phyloP scores from a whole-genome alignment of 73 alveolate species.

The Paramecium tetraurelia region DNA sequence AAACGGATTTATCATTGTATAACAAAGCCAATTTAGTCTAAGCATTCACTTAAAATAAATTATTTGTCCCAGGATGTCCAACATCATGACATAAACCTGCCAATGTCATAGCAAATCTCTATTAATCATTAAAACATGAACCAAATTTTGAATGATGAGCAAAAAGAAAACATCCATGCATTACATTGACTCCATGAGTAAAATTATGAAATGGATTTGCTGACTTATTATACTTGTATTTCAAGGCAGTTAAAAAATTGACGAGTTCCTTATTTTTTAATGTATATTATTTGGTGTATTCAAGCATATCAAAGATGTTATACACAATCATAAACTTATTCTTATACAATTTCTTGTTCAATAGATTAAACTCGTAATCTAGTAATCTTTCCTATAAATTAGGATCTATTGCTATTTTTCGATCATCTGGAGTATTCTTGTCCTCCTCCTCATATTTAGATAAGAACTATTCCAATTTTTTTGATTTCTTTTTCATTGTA shows the following conservation, averaged over 20 bases:
- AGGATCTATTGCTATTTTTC: background rate
- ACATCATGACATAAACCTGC: constrained; percentile 81
- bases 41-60: constrained; percentile 71
- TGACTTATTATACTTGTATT: constrained; percentile 44
- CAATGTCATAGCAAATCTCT: constrained; percentile 54
- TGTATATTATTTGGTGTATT: background rate
- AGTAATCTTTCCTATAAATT: background rate
- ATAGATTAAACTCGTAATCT: background rate
- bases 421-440: background rate
- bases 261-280: constrained; percentile 6
- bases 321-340: constrained; percentile 12
- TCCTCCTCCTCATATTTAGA: background rate
- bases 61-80: constrained; percentile 78
- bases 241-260: background rate
- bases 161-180: constrained; percentile 50
- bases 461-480: background rate
- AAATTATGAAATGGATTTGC: constrained; percentile 54
- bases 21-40: constrained; percentile 71
- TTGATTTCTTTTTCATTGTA: background rate
- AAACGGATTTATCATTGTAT: constrained; percentile 84
- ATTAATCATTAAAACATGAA: background rate
- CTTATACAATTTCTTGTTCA: background rate
- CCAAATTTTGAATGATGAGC: constrained; percentile 6
- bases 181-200: constrained; percentile 53
- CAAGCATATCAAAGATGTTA: constrained; percentile 8